Evolutionary conservation across 352 stramenopile species (phyloP).

Genomic region (Globisporangium splendens): DNA sequence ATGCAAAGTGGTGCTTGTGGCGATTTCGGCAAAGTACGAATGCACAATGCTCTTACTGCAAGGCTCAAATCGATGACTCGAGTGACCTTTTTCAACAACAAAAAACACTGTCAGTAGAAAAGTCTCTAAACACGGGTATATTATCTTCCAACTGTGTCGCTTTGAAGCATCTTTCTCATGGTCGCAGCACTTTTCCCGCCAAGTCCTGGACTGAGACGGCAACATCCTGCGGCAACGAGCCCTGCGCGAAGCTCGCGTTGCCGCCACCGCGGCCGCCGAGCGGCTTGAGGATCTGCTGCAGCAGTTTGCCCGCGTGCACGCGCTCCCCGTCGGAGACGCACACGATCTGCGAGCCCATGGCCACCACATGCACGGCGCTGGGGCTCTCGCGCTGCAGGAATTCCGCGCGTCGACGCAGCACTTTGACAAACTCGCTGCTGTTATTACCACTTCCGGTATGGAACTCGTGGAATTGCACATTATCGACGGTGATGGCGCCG

Average conservation of each 20-base stretch:
- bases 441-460: neutral
- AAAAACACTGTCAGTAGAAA: neutral
- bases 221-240: slow-evolving; percentile 23
- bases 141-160: neutral
- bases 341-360: slow-evolving; percentile 46
- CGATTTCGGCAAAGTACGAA: slow-evolving; percentile 4
- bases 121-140: neutral
- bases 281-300: slow-evolving; percentile 49
- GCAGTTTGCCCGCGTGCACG: slow-evolving; percentile 50
- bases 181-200: slow-evolving; percentile 16
- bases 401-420: slow-evolving; percentile 63
- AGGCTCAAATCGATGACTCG: neutral
- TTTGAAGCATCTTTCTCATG: slow-evolving; percentile 1
- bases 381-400: slow-evolving; percentile 34
- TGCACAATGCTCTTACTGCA: neutral
- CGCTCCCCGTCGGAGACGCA: slow-evolving; percentile 34
- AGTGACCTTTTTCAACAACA: neutral
- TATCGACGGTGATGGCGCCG: slow-evolving; percentile 7
- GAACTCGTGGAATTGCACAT: slow-evolving; percentile 34
- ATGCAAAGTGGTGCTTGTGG: neutral
- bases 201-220: slow-evolving; percentile 21
- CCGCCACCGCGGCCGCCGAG: slow-evolving; percentile 56
- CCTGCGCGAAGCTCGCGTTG: slow-evolving; percentile 61
- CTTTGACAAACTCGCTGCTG: slow-evolving; percentile 38
- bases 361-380: slow-evolving; percentile 39